These are phyloP conservation scores for Trichothecium sympodiale DNA, from an alignment of 2,329 filamentous ascomycete genomes.

Conservation along the genomic window DNA sequence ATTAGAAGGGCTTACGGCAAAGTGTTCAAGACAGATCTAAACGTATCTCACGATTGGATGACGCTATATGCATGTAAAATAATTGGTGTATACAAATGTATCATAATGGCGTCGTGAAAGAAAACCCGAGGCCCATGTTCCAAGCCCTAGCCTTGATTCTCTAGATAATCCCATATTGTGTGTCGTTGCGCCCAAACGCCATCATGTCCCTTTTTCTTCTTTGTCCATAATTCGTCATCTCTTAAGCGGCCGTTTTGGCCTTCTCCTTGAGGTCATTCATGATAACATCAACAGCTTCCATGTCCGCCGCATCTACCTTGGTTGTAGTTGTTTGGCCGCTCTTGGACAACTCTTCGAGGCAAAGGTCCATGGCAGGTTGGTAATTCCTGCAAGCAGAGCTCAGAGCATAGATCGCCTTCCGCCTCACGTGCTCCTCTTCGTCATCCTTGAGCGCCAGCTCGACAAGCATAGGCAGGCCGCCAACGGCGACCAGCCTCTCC, in stretches of 20 bases:
- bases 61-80: slow-evolving; percentile 1
- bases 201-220: slow-evolving; percentile 16
- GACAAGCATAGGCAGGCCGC: slow-evolving; percentile 61
- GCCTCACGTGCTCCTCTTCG: slow-evolving; percentile 53
- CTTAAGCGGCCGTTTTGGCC: slow-evolving; percentile 20
- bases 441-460: slow-evolving; percentile 50
- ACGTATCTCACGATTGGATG: background rate
- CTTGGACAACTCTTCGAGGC: slow-evolving; percentile 51
- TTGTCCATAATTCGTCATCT: slow-evolving; percentile 2
- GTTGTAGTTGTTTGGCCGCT: slow-evolving; percentile 37
- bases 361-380: slow-evolving; percentile 65
- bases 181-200: slow-evolving; percentile 22
- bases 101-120: background rate
- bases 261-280: slow-evolving; percentile 56
- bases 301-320: slow-evolving; percentile 70
- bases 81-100: background rate
- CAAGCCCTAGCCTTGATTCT: too few relatives aligned
- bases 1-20: slow-evolving; percentile 10
- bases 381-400: slow-evolving; percentile 83
- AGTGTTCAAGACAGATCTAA: background rate
- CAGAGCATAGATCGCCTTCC: slow-evolving; percentile 83
- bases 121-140: too few relatives aligned
- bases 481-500: slow-evolving; percentile 52
- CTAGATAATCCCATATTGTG: background rate
- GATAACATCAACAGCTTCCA: slow-evolving; percentile 72